Base-by-base conservation (phyloP, 768 basidiomycete species). In the Pisolithus tinctorius region DNA sequence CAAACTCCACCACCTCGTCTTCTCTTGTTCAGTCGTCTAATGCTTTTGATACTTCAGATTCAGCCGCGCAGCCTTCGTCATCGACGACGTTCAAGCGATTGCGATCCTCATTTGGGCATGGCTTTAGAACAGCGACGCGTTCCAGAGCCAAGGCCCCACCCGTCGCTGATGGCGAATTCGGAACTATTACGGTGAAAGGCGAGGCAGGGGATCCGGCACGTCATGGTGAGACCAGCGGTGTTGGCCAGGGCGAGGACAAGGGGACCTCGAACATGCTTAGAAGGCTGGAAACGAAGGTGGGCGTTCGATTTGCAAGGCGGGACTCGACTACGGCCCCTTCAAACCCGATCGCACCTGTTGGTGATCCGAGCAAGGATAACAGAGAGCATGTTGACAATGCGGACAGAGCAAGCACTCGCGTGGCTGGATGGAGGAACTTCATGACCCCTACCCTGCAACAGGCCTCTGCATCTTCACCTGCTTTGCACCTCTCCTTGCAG, bases 401-500 rank as follows among this genome's bases (percentile, higher is more conserved):
- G 66, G 64, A 73, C 50, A 55, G 53, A 49, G 60, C 59, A 53
- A 69, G 71, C 53, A 67, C 66, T 58, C 75, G 76, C 62, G 68
- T 71, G 54, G 76, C 80, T 45, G 82, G 80, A 45, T 75, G 74
- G 62, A 76, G 79, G 46, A 76, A 74, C 63, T 88, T 80, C 70
- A 69, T 76, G 54, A 75, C 81, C 41, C 86, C 86, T 41, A 86
- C 85, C 36, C 67, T 88, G 54, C 77, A 81, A 50, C 77, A 77
- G 54, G 87, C 79, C 37, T 86, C 88, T 44, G 75, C 84, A 73
- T 89, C 87, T 51, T 86, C 86, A 20, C 87, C 88, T 48, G 76
- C 82, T 27, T 66, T 90, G 41, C 82, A 85, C 60, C 74, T 84
- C 50, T 78, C 78, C 47, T 81, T 81, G 26, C 76, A 78, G 67